Conservation (phyloP, 768 basidiomycete species). For the Amanita polypyramis region DNA sequence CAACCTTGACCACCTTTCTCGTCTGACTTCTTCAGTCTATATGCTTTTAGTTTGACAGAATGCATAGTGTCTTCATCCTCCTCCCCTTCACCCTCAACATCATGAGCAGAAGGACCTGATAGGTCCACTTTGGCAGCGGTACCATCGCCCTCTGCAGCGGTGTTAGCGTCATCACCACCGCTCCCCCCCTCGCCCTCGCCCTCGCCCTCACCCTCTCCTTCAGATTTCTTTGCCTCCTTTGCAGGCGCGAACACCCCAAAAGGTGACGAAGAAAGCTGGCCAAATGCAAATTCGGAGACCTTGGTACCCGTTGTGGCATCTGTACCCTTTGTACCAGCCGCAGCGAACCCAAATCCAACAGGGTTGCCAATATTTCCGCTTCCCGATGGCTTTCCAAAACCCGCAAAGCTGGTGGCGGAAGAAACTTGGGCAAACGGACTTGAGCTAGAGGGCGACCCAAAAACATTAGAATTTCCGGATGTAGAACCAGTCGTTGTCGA, state of each 20-base stretch:
- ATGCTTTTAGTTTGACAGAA: conserved; percentile 51
- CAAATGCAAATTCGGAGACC: conserved; percentile 10
- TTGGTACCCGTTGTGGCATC: conserved; percentile 18
- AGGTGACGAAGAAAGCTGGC: neutral
- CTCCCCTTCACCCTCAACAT: conserved; percentile 71
- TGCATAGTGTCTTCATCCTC: conserved; percentile 66
- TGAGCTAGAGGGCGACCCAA: conserved; percentile 8
- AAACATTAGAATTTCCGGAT: neutral
- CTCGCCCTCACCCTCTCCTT: conserved; percentile 14
- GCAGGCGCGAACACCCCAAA: neutral
- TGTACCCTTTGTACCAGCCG: conserved; percentile 14
- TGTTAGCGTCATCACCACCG: conserved; percentile 16
- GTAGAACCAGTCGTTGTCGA: conserved; percentile 7
- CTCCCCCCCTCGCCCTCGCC: conserved; percentile 15
- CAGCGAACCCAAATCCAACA: conserved; percentile 50
- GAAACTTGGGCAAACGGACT: conserved; percentile 8
- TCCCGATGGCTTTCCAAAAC: conserved; percentile 19
- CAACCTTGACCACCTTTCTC: conserved; percentile 37
- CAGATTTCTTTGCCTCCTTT: conserved; percentile 7
- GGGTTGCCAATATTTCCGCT: conserved; percentile 50
- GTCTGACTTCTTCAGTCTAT: conserved; percentile 40
- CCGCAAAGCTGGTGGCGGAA: conserved; percentile 20
- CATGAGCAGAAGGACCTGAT: conserved; percentile 30
- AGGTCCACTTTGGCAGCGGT: conserved; percentile 37
- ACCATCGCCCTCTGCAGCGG: conserved; percentile 16